These are phyloP conservation scores for Gracilaria domingensis DNA, from an alignment of 23 red algal species.

Conservation along the genomic window DNA sequence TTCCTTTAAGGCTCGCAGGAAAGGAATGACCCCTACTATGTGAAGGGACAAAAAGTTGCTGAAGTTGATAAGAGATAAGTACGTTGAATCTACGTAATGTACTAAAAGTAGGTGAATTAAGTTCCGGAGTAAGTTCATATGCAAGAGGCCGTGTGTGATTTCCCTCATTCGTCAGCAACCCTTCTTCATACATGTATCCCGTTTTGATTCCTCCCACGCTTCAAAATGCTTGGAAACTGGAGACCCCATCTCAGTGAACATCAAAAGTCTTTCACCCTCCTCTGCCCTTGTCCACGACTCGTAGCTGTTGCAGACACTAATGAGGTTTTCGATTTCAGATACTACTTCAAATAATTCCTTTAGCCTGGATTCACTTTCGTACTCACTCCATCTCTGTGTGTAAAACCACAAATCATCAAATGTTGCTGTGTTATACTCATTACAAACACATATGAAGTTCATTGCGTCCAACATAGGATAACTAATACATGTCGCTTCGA, in stretches of 20 bases:
- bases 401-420: constrained; percentile 47
- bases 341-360: background rate
- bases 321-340: constrained; percentile 13
- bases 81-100: too few species aligned
- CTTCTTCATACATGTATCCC: background rate
- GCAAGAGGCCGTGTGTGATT: background rate
- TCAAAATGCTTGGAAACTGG: constrained; percentile 18
- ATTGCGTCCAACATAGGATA: constrained; percentile 18
- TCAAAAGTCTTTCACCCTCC: background rate
- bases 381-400: background rate
- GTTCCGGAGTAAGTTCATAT: background rate
- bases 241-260: constrained; percentile 20
- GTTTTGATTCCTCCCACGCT: constrained; percentile 11
- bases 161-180: background rate
- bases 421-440: background rate
- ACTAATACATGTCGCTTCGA: constrained; percentile 25
- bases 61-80: background rate
- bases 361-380: constrained; percentile 3
- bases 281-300: constrained; percentile 17
- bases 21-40: background rate
- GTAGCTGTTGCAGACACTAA: constrained; percentile 5
- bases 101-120: background rate
- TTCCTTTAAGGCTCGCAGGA: background rate
- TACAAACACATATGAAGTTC: constrained; percentile 12
- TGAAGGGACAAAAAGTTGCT: background rate